Evolutionary conservation across 352 stramenopile species (phyloP).

Genomic region (Phytophthora fragariae): DNA sequence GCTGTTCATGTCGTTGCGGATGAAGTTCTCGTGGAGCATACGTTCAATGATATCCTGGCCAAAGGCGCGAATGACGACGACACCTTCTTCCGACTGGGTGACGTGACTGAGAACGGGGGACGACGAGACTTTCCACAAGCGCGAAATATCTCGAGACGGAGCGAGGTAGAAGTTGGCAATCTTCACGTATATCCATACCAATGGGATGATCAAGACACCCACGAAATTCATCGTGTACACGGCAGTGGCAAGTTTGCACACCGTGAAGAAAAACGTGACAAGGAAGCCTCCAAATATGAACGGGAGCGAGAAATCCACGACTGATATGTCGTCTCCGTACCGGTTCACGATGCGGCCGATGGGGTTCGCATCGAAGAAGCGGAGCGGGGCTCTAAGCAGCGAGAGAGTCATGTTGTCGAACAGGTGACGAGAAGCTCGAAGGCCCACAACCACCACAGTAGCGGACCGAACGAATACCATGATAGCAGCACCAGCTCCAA

Average conservation of each 20-base stretch:
- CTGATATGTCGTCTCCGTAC: constrained; percentile 90
- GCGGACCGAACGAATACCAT: constrained; percentile 43
- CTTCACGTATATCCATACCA: constrained; percentile 82
- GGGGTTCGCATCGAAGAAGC: constrained; percentile 94
- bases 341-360: constrained; percentile 91
- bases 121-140: constrained; percentile 43
- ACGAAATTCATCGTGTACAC: constrained; percentile 78
- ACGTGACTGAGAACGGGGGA: constrained; percentile 56
- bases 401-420: constrained; percentile 90
- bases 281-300: constrained; percentile 50
- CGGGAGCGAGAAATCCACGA: constrained; percentile 80
- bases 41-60: constrained; percentile 28
- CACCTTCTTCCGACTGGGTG: constrained; percentile 39
- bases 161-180: constrained; percentile 46
- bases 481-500: constrained; percentile 31
- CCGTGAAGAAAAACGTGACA: constrained; percentile 67
- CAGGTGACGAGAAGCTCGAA: constrained; percentile 56
- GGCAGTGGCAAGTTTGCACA: constrained; percentile 79
- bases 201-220: constrained; percentile 78
- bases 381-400: constrained; percentile 88
- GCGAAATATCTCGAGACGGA: constrained; percentile 48
- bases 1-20: constrained; percentile 42
- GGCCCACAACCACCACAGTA: constrained; percentile 43
- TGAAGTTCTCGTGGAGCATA: constrained; percentile 36
- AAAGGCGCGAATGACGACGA: constrained; percentile 49